Base-by-base conservation (phyloP, 129 eudicot species). In the Artemisia argyi region DNA sequence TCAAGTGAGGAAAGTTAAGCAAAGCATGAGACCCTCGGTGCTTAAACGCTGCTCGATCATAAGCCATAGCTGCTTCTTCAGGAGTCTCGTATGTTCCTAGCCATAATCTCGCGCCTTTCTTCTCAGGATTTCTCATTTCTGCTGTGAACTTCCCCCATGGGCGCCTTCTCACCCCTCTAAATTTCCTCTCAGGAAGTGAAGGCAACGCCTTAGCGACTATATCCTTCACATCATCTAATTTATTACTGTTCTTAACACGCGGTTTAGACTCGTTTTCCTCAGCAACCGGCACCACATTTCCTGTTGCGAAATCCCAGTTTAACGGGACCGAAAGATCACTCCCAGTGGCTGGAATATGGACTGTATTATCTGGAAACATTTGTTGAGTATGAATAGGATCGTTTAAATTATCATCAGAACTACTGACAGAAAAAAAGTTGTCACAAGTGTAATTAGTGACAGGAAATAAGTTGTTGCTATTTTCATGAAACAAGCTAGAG, bases 131-230 rank as follows among this genome's bases (percentile, higher is more conserved):
- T 32, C 74, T 69, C 74, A 69, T 72, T 57, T 75, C 79, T 11
- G 79, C 79, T 51, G 73, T 68, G 28, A 65, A 75, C 79, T 75
- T 75, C 28, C 79, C 72, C 70, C 78, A 72, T 14, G 68, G 71
- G 24, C 69, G 70, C 53, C 53, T 16, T 15, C 78, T 73, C 61
- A 73, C 71, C 10, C 78, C 78, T 18, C 64, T 61, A 14, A 48
- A 73, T 56, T 22, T 65, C 77, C 66, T 80, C 61, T 71, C 61
- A 7, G 76, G 68, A 10, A 14, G 5, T 3, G 84, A 52, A 16
- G 76, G 52, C 18, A 69, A 16, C 5, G 32, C 3, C 15, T 3
- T 20, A 18, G 19, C 14, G 28, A 16, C 35, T 30, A 48, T 49
- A 52, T 42, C 10, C 35, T 32, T 17, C 73, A 11, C 26, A 30